Base-by-base conservation (phyloP, 495 filamentous ascomycete genomes). In the Letharia columbiana region DNA sequence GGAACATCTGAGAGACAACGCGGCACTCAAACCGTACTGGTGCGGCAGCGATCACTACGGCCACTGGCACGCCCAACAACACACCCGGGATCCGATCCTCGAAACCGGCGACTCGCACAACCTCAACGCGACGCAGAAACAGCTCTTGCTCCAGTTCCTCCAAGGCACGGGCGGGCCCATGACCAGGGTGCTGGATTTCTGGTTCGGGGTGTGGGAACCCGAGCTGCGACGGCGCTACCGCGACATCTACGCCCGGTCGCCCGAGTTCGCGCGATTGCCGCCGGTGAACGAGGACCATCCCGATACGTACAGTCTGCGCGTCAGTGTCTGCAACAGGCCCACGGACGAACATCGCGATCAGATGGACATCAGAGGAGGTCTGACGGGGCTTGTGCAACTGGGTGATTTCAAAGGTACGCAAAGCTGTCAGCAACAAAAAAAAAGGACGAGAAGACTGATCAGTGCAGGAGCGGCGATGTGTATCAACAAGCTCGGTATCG, bases 391-490 rank as follows among this genome's bases (percentile, higher is more conserved):
- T 13, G 23, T 31, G n/a, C 58, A 61, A 7, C 58, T 61, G 12
- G 58, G 58, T n/a, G 58, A 61, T n/a, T 61, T 61, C 39, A 15
- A 61, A 61, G 58, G 58, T 61, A 61, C n/a, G 20, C 33, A 40
- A 8, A 39, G 4, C 37, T n/a, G 10, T 15, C 31, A 9, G 7
- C 20, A 40, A 61, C 37, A n/a, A 8, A n/a, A 18, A 10, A 40
- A 8, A 18, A 1, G 23, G 23, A 28, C 23, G 23, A 28, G 23
- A 28, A n/a, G 37, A 37, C 35, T 61, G 20, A 61, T 17, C 13
- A 2, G 3, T 2, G 40, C 58, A 61, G 58, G 60, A 2, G 31
- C 37, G 23, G 37, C 35, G 17, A 42, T 61, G 60, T 61, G 35
- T 42, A 40, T 42, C 35, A 40, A 40, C 17, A 28, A 61, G 23